Conservation (phyloP, 305 asterid species). For the Lippia alba region DNA sequence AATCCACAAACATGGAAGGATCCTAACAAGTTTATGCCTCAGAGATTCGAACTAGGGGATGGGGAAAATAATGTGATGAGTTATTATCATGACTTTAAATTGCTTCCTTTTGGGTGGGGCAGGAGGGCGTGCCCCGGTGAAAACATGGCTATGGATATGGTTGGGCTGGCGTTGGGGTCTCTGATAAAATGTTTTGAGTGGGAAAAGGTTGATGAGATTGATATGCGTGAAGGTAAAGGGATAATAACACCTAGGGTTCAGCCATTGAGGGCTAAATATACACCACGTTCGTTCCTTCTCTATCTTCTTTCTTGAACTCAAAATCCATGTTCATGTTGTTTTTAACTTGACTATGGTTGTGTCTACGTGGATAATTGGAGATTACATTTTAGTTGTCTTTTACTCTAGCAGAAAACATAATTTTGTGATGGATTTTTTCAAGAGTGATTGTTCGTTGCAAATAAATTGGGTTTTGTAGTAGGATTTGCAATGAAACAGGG, state of each 20-base stretch:
- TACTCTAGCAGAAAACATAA: too few relatives aligned
- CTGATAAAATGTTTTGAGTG: conserved; percentile 71
- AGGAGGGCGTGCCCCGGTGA: conserved; percentile 75
- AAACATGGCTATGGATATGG: conserved; percentile 54
- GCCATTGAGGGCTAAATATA: conserved; percentile 53
- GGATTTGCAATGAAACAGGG: too few relatives aligned
- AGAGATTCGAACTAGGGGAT: conserved; percentile 38
- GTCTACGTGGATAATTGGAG: too few relatives aligned
- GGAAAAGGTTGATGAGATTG: conserved; percentile 56
- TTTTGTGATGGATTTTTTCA: too few relatives aligned
- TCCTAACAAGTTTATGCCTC: conserved; percentile 44
- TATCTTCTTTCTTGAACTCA: conserved; percentile 35
- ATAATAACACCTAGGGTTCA: conserved; percentile 53
- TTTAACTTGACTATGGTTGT: too few relatives aligned
- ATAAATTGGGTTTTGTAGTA: too few relatives aligned
- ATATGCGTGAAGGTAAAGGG: conserved; percentile 59
- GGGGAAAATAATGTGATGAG: neutral
- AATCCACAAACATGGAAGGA: conserved; percentile 42
- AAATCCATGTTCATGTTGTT: neutral
- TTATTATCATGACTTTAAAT: conserved; percentile 37
- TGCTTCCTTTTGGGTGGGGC: conserved; percentile 68
- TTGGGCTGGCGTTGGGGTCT: conserved; percentile 58
- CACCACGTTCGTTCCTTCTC: conserved; percentile 44
- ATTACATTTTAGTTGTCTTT: too few relatives aligned
- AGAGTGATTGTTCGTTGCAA: too few relatives aligned